These are phyloP conservation scores for Saprolegnia diclina DNA, from an alignment of 352 stramenopile genomes.

Conservation along the genomic window DNA sequence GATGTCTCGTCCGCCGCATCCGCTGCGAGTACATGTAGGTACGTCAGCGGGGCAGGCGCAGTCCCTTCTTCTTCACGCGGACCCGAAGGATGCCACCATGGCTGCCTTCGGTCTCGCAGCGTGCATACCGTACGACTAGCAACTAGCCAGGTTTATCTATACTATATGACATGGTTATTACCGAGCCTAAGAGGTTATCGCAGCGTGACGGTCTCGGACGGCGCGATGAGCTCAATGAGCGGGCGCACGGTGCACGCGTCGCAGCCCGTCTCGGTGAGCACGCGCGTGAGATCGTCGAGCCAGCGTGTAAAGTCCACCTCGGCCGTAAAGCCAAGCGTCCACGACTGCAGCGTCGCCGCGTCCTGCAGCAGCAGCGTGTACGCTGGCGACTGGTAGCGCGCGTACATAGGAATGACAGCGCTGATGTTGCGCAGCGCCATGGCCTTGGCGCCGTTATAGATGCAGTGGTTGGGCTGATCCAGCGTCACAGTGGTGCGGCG, in stretches of 20 bases:
- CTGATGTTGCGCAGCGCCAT: constrained; percentile 55
- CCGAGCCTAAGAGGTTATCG: too few species aligned
- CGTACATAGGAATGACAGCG: constrained; percentile 50
- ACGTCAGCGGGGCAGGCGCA: too few species aligned
- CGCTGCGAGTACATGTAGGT: too few species aligned
- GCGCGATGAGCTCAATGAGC: constrained; percentile 30
- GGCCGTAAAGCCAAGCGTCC: constrained; percentile 55
- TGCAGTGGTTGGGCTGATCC: constrained; percentile 50
- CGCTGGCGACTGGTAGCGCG: constrained; percentile 34
- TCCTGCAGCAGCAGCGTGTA: constrained; percentile 65
- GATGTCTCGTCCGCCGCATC: too few species aligned
- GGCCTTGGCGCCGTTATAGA: constrained; percentile 43
- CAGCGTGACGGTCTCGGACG: not conserved
- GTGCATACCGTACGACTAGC: too few species aligned
- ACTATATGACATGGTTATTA: too few species aligned
- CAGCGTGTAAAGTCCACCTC: constrained; percentile 37
- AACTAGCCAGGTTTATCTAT: too few species aligned
- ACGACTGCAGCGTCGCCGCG: constrained; percentile 44
- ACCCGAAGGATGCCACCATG: too few species aligned
- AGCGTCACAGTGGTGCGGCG: constrained; percentile 44
- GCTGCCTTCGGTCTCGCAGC: too few species aligned
- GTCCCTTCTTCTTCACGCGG: too few species aligned
- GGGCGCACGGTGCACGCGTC: constrained; percentile 37
- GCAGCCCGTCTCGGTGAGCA: constrained; percentile 36
- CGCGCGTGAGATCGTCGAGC: constrained; percentile 37